Evolutionary conservation across 2,329 filamentous ascomycete species (phyloP).

Genomic region (Aspergillus ochraceoroseus): DNA sequence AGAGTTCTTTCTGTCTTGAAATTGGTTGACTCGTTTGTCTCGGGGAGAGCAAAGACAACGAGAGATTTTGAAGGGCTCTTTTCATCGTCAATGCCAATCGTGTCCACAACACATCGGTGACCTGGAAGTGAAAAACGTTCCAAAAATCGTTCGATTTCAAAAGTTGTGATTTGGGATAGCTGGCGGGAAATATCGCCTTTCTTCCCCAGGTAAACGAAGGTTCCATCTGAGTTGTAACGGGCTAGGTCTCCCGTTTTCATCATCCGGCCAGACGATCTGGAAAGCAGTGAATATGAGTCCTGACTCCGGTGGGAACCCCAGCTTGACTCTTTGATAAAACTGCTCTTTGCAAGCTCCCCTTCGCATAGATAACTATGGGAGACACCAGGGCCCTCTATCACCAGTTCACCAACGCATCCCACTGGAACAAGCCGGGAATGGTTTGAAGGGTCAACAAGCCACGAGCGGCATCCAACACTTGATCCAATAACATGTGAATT

Average conservation of each 20-base stretch:
- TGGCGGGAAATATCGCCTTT: conserved; percentile 21
- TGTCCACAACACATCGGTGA: conserved; percentile 21
- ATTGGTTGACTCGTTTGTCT: neutral
- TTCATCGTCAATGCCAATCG: conserved; percentile 9
- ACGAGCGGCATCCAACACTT: conserved; percentile 25
- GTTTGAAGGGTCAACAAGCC: conserved; percentile 34
- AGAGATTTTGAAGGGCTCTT: conserved; percentile 3
- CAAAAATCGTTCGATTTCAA: conserved; percentile 18
- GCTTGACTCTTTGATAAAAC: conserved; percentile 48
- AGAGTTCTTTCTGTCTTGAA: neutral
- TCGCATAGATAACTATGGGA: conserved; percentile 55
- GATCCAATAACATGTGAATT: conserved; percentile 22
- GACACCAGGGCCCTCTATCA: conserved; percentile 45
- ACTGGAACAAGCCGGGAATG: conserved; percentile 32
- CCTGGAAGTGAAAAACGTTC: conserved; percentile 15
- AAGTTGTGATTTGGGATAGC: conserved; percentile 3
- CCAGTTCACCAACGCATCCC: conserved; percentile 28
- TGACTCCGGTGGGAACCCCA: neutral
- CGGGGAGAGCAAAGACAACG: conserved; percentile 23
- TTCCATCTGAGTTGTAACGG: conserved; percentile 37
- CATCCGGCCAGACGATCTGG: conserved; percentile 11
- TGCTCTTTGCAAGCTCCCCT: conserved; percentile 47
- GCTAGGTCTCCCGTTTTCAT: conserved; percentile 41
- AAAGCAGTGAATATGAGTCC: conserved; percentile 1
- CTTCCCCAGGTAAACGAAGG: conserved; percentile 31